Percentiles rank a stretch among this genome's conserved stretches.
Conservation (phyloP, 2,329 filamentous ascomycete species). For the Cercospora canescens region DNA sequence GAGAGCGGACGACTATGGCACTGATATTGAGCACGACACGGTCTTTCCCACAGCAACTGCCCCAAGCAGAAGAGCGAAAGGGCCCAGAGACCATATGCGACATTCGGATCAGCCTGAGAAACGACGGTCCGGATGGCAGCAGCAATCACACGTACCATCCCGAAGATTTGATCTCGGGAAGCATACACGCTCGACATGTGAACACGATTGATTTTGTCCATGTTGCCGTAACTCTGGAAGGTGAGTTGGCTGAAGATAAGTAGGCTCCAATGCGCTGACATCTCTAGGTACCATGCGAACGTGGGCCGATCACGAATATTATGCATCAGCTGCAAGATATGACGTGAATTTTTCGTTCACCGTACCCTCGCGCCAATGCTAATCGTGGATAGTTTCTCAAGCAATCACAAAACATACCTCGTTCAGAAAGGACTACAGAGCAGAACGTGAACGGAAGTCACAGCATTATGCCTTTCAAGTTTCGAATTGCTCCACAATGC, state of each 20-base stretch:
- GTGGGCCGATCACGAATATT: not conserved
- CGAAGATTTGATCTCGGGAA: not conserved
- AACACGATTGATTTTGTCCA: not conserved
- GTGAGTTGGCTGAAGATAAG: not conserved
- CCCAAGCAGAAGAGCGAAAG: not conserved
- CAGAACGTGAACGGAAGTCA: not conserved
- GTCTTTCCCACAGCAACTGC: not conserved
- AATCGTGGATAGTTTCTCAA: not conserved
- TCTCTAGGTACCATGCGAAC: not conserved
- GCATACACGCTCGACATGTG: not conserved
- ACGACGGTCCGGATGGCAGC: not conserved
- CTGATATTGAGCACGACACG: not conserved
- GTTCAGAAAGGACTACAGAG: not conserved
- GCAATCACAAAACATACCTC: not conserved
- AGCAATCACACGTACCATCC: conserved; percentile 1
- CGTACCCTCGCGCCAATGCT: not conserved
- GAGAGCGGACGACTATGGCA: not conserved
- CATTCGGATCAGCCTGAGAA: not conserved
- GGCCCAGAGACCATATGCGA: not conserved
- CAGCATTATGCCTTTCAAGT: conserved; percentile 8
- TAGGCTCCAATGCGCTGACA: not conserved
- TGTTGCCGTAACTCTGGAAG: not conserved
- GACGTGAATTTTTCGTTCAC: not conserved
- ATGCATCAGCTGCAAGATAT: not conserved
- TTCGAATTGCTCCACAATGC: conserved; percentile 6